Percentiles rank a stretch among this genome's conserved stretches.
Evolutionary conservation across 352 stramenopile genomes (phyloP).

Genomic region (Phytopythium litorale): DNA sequence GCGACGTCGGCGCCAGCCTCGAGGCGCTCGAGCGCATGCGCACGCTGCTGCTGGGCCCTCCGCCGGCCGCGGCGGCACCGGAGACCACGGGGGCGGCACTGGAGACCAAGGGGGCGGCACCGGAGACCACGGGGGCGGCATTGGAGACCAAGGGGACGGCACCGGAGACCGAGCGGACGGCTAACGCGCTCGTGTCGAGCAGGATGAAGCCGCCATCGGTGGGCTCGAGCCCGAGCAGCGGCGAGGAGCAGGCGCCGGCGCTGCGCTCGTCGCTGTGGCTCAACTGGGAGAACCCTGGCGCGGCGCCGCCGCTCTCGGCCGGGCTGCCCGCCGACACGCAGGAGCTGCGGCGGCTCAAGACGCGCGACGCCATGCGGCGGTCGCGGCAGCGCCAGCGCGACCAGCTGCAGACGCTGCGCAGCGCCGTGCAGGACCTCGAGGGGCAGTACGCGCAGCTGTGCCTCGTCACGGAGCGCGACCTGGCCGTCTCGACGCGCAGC

Average conservation of each 20-base stretch:
- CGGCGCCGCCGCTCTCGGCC: slow-evolving; percentile 25
- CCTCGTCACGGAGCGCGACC: slow-evolving; percentile 8
- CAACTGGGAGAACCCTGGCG: slow-evolving; percentile 31
- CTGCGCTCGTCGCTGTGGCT: slow-evolving; percentile 28
- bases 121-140: background rate
- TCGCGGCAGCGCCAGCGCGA: slow-evolving; percentile 24
- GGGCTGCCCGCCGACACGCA: slow-evolving; percentile 5
- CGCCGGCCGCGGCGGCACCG: too few species aligned
- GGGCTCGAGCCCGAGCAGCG: slow-evolving; percentile 18
- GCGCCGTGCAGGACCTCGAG: slow-evolving; percentile 22
- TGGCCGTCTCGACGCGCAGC: slow-evolving; percentile 1
- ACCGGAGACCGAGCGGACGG: background rate
- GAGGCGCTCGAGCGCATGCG: slow-evolving; percentile 4
- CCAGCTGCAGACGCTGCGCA: slow-evolving; percentile 22
- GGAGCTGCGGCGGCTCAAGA: slow-evolving; percentile 16
- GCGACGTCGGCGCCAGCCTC: slow-evolving; percentile 1
- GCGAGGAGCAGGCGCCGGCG: slow-evolving; percentile 14
- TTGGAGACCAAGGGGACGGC: background rate
- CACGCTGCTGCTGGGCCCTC: background rate
- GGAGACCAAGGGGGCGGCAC: background rate
- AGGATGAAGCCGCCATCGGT: background rate
- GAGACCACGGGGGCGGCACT: background rate
- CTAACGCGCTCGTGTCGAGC: background rate
- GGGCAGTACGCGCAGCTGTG: slow-evolving; percentile 26
- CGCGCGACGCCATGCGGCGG: slow-evolving; percentile 33